Conservation (phyloP, 2,329 filamentous ascomycete genomes). For the Akanthomyces dipterigenus region DNA sequence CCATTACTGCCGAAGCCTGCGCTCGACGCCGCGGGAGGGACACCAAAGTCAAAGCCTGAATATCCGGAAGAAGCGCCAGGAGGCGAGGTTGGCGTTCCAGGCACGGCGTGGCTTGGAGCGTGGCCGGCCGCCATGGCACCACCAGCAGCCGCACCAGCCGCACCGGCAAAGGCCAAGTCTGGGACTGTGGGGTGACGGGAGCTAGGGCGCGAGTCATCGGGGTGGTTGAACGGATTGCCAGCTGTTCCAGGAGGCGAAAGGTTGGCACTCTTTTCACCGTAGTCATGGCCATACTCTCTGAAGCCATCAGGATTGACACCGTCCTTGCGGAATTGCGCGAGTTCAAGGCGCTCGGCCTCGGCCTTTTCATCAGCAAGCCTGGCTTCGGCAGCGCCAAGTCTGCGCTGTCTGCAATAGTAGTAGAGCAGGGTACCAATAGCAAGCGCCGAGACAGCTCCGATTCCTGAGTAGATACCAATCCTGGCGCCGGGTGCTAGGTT, state of each 20-base stretch:
- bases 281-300: slow-evolving; percentile 20
- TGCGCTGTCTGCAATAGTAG: slow-evolving; percentile 51
- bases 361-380: slow-evolving; percentile 36
- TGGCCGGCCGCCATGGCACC: background rate
- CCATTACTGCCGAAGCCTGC: background rate
- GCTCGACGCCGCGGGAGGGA: background rate
- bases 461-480: slow-evolving; percentile 44
- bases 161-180: background rate
- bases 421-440: slow-evolving; percentile 37
- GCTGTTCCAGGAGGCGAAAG: slow-evolving; percentile 1
- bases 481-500: slow-evolving; percentile 44
- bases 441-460: slow-evolving; percentile 36
- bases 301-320: slow-evolving; percentile 44
- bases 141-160: background rate
- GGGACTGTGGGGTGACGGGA: slow-evolving; percentile 1
- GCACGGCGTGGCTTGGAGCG: slow-evolving; percentile 1
- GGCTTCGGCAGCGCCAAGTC: slow-evolving; percentile 45
- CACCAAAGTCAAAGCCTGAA: slow-evolving; percentile 10
- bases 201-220: slow-evolving; percentile 7
- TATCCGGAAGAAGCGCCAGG: background rate
- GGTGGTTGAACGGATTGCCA: slow-evolving; percentile 7
- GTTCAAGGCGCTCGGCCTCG: slow-evolving; percentile 43
- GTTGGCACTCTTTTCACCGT: slow-evolving; percentile 9
- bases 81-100: slow-evolving; percentile 7
- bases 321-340: slow-evolving; percentile 41